Evolutionary conservation across 1,139 yeast genomes (phyloP).

Genomic region (Lodderomyces parapsilosis): DNA sequence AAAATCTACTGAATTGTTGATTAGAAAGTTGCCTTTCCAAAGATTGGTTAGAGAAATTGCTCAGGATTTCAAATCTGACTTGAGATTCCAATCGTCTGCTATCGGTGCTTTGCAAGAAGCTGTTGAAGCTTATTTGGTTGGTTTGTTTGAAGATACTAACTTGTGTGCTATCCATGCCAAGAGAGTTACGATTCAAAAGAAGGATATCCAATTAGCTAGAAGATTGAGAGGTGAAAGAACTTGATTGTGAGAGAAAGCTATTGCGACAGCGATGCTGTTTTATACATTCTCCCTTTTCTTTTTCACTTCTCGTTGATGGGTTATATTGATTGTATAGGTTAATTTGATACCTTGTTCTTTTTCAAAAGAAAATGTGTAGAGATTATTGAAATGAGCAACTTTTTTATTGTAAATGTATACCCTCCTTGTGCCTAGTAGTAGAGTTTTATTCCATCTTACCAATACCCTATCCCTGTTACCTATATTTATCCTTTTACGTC

Average conservation of each 20-base stretch:
- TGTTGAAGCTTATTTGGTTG: slow-evolving; percentile 52
- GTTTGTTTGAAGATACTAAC: slow-evolving; percentile 52
- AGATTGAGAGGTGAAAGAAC: slow-evolving; percentile 56
- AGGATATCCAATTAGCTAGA: slow-evolving; percentile 54
- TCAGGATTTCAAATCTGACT: slow-evolving; percentile 51
- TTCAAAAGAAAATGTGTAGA: background rate
- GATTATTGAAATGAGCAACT: too few relatives aligned
- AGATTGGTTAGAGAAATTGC: slow-evolving; percentile 52
- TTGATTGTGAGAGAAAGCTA: slow-evolving; percentile 18
- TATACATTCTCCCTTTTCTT: slow-evolving; percentile 1
- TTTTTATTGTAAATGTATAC: background rate
- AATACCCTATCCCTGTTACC: too few relatives aligned
- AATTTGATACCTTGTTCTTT: background rate
- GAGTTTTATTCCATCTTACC: too few relatives aligned
- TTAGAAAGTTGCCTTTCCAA: slow-evolving; percentile 52
- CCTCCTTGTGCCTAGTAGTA: too few relatives aligned
- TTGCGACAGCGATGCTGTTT: too few relatives aligned
- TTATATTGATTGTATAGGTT: background rate
- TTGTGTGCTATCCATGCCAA: slow-evolving; percentile 56
- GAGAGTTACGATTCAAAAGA: slow-evolving; percentile 55
- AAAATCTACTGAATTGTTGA: slow-evolving; percentile 51
- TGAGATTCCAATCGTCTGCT: slow-evolving; percentile 52
- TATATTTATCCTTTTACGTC: too few relatives aligned
- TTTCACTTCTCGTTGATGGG: background rate
- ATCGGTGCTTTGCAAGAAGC: slow-evolving; percentile 56